These are phyloP conservation scores for Zasmidium cellare DNA, from an alignment of 2,329 filamentous ascomycete genomes.

Conservation along the genomic window DNA sequence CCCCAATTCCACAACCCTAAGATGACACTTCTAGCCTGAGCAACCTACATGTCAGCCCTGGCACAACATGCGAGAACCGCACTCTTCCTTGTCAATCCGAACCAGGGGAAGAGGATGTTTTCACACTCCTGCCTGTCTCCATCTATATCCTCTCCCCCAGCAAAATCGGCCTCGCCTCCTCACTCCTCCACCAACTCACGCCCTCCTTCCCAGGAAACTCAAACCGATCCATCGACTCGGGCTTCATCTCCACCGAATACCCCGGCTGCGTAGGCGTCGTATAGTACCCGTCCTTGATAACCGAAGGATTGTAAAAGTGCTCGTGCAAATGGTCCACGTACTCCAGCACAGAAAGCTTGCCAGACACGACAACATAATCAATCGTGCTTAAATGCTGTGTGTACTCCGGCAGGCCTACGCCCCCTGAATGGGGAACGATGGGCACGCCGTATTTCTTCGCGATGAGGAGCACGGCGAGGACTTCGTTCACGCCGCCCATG, in stretches of 20 bases:
- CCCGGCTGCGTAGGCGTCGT: conserved; percentile 79
- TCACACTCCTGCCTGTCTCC: background rate
- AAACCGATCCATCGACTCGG: conserved; percentile 78
- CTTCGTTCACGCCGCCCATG: conserved; percentile 87
- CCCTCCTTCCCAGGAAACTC: conserved; percentile 74
- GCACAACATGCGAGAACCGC: too few species aligned
- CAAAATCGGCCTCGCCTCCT: conserved; percentile 74
- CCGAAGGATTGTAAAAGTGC: conserved; percentile 80
- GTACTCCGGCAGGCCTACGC: conserved; percentile 89
- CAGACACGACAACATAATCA: conserved; percentile 84
- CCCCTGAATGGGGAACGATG: conserved; percentile 85
- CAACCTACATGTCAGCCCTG: too few species aligned
- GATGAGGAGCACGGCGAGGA: conserved; percentile 84
- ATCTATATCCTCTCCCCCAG: conserved; percentile 53
- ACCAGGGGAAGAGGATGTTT: too few species aligned
- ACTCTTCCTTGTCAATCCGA: too few species aligned
- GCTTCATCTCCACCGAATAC: conserved; percentile 93
- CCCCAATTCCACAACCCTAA: too few species aligned
- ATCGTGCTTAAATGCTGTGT: conserved; percentile 91
- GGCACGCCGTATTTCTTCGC: conserved; percentile 77
- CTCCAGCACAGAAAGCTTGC: conserved; percentile 74
- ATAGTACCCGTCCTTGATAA: conserved; percentile 83
- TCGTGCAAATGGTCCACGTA: conserved; percentile 93
- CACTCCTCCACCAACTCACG: conserved; percentile 82
- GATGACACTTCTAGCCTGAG: too few species aligned